phyloP scores from a whole-genome alignment of 2,329 filamentous ascomycete species.

The Grosmannia penicillata region DNA sequence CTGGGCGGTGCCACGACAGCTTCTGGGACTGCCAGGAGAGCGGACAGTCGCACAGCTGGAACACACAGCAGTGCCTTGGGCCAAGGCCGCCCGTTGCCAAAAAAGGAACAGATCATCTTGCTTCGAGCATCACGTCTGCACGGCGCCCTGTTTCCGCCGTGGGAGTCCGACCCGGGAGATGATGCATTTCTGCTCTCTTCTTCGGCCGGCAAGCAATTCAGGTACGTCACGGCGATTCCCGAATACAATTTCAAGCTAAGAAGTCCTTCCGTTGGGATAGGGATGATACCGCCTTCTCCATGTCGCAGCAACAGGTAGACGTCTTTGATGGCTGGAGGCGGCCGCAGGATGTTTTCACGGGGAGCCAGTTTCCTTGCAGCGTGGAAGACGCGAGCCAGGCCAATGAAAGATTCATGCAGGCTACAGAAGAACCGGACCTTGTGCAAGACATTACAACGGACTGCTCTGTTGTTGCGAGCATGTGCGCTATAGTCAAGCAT shows the following conservation, averaged over 20 bases:
- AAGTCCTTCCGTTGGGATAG: conserved; percentile 28
- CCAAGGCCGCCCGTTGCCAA: conserved; percentile 29
- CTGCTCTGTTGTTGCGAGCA: conserved; percentile 90
- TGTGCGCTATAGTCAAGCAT: conserved; percentile 67
- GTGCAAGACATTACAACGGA: conserved; percentile 94
- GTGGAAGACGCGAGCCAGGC: neutral
- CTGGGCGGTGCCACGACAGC: conserved; percentile 3
- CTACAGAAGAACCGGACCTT: conserved; percentile 53
- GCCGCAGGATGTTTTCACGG: conserved; percentile 50
- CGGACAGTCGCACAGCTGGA: too few species aligned
- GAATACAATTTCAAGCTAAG: too few species aligned
- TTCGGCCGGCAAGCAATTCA: conserved; percentile 38
- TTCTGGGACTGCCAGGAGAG: too few species aligned
- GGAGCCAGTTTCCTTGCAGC: conserved; percentile 10
- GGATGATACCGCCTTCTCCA: conserved; percentile 51
- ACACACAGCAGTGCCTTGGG: neutral
- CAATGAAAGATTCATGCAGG: conserved; percentile 13
- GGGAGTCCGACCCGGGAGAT: conserved; percentile 48
- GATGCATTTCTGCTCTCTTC: conserved; percentile 44
- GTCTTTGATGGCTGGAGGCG: conserved; percentile 79
- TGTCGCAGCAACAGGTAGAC: conserved; percentile 59
- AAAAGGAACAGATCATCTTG: conserved; percentile 61
- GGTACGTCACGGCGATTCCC: too few species aligned
- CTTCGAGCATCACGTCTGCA: conserved; percentile 67
- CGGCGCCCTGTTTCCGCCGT: conserved; percentile 71